These are phyloP conservation scores for Noccaea caerulescens DNA, from an alignment of 345 rosid species.

Conservation along the genomic window DNA sequence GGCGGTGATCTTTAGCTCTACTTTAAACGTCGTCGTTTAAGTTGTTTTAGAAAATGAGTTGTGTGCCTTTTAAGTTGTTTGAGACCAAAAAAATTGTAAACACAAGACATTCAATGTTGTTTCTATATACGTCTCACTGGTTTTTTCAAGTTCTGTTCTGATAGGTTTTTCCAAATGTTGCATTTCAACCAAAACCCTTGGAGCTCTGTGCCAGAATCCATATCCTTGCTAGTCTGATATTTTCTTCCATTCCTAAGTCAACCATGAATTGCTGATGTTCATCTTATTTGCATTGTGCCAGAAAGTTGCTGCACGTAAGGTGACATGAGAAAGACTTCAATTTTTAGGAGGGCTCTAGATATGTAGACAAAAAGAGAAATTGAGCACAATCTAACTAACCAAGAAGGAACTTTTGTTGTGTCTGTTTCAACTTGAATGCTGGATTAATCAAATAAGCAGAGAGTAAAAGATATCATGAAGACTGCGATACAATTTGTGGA, in stretches of 20 bases:
- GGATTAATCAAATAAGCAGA: not conserved
- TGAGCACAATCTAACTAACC: not conserved
- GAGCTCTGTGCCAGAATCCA: conserved; percentile 83
- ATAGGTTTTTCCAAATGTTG: conserved; percentile 62
- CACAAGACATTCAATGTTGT: not conserved
- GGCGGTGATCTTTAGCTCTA: not conserved
- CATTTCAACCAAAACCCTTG: conserved; percentile 77
- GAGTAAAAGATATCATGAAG: not conserved
- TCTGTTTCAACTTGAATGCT: not conserved
- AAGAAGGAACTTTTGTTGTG: not conserved
- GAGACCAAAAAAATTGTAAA: not conserved
- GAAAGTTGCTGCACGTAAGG: conserved; percentile 41
- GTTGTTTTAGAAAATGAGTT: too few species aligned
- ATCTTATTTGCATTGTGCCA: conserved; percentile 10
- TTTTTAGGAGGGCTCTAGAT: conserved; percentile 65
- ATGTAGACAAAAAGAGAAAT: too few species aligned
- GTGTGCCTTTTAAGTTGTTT: not conserved
- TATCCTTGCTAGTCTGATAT: not conserved
- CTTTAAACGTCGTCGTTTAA: not conserved
- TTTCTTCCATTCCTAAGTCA: not conserved
- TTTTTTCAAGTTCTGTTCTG: conserved; percentile 11
- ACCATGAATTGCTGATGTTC: not conserved
- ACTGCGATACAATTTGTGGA: not conserved
- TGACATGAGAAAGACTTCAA: conserved; percentile 39
- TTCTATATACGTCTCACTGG: not conserved